Base-by-base conservation (phyloP, 1,139 yeast species). In the Diutina pseudorugosa region DNA sequence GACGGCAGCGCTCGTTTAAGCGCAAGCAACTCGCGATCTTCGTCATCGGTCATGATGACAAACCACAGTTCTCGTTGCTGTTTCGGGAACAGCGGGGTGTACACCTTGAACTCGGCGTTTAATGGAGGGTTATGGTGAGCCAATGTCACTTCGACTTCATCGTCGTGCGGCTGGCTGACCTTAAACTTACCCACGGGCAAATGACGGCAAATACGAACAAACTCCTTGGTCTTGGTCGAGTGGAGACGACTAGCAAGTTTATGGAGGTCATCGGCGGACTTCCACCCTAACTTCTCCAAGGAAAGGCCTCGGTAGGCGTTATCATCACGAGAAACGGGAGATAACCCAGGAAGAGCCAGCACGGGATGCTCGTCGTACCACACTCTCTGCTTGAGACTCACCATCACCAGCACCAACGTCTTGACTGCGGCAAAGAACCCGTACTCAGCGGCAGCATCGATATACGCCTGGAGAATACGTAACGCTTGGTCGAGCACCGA, bases 61-160 rank as follows among this genome's bases (percentile, higher is more conserved):
- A 93, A 88, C 98, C 98, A 94, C 0, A 95, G 82, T 64, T 93
- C 98, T 60, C 91, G 84, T 67, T 94, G 99, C 1, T 84, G 74
- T 65, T 93, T 91, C 50, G 96, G 96, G 69, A 87, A 93, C 59
- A 79, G 80, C 2, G 95, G 94, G 56, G 93, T 75, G 61, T 83
- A 80, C 56, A 88, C 80, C 56, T 78, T 79, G 68, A 79, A 86
- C 53, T 82, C 87, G 4, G 70, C 67, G 57, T 76, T 80, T 54
- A 75, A 67, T 12, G 86, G 82, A 21, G 62, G 65, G 56, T 80
- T 82, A 41, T 70, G 69, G 64, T 85, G 94, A 8, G 62, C 62
- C 51, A 87, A 69, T 20, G 65, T 69, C 23, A 88, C 71, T 1
- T 60, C 62, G 27, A 86, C 56, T 11, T 62, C 60, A 3, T 64